Percentiles rank a stretch among this genome's conserved stretches.
Conservation (phyloP, 1,139 yeast species). For the Spathaspora sp. region DNA sequence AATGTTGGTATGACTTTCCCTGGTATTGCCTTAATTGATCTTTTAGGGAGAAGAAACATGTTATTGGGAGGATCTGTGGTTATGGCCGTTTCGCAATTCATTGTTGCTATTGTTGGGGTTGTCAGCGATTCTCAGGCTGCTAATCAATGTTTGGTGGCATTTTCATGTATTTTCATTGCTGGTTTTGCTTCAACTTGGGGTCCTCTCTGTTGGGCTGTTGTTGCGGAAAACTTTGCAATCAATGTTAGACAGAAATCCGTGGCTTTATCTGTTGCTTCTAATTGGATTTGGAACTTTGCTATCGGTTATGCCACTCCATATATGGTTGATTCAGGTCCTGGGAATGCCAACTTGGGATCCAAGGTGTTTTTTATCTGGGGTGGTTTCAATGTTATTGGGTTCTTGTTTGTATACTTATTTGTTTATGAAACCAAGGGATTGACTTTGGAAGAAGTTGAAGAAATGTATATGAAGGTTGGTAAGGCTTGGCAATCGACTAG, state of each 20-base stretch:
- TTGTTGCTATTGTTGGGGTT: conserved; percentile 70
- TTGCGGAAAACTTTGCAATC: conserved; percentile 66
- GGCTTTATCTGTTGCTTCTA: conserved; percentile 63
- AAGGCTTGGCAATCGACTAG: conserved; percentile 31
- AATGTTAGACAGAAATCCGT: conserved; percentile 67
- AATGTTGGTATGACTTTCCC: conserved; percentile 36
- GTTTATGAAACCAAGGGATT: conserved; percentile 75
- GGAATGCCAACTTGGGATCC: conserved; percentile 59
- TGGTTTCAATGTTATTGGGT: conserved; percentile 30
- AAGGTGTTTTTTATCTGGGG: conserved; percentile 74
- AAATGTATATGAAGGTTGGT: conserved; percentile 27
- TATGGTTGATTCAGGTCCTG: conserved; percentile 57
- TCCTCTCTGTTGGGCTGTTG: conserved; percentile 67
- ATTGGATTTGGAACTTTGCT: conserved; percentile 71
- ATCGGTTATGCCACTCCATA: conserved; percentile 69
- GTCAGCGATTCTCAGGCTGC: conserved; percentile 31
- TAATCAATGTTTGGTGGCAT: conserved; percentile 59
- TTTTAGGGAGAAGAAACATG: conserved; percentile 35
- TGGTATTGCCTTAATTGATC: conserved; percentile 34
- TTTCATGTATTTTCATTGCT: conserved; percentile 62
- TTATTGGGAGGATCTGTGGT: conserved; percentile 54
- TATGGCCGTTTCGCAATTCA: conserved; percentile 63
- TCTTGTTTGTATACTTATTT: conserved; percentile 61
- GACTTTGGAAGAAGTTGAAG: conserved; percentile 68
- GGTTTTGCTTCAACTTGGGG: conserved; percentile 75